Base-by-base conservation (phyloP, 148 eudicot genomes). In the Dysphania ambrosioides region DNA sequence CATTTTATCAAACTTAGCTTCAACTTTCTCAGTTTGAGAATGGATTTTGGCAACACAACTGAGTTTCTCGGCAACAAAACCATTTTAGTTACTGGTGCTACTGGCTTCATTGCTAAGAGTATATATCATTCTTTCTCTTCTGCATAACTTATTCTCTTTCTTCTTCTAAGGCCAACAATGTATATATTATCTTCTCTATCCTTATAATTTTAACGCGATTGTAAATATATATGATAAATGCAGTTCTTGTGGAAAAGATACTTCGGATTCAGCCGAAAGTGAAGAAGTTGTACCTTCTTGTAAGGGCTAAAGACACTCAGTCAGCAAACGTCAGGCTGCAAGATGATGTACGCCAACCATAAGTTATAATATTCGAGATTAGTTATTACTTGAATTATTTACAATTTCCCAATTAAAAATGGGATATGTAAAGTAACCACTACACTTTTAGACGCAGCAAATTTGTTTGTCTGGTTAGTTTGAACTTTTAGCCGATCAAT, bases 261-360 rank as follows among this genome's bases (percentile, higher is more conserved):
- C 76, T 73, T 29, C 29, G 76, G 15, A 27, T 21, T 61, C 76
- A 73, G 13, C 76, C 76, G 0, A 31, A 73, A 31, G 76, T 73
- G 29, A 38, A 73, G 8, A 73, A 62, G 8, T 9, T 73, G 11
- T 73, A 62, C 38, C 76, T 73, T 27, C 69, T 73, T 5, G 29
- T 73, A 21, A 41, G 76, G 36, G 59, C 38, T 41, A 42, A 3
- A 16, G 69, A 73, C 62, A 19, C 23, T 12, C 31, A 73, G 41
- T 0, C 60, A 8, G 44, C 56, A 1, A 1, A 19, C 4, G 11
- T 19, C 11, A 38, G 76, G 2, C 24, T 73, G 4, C 76, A 44
- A 59, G 15, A 73, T 19, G 76, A 73, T 68, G 76, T 65, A 36
- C 2, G 24, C 34, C 21, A 2, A 63, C 6, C 7, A 29, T 9